Base-by-base conservation (phyloP, 169 alveolate genomes). In the Cryptosporidium sp. region DNA sequence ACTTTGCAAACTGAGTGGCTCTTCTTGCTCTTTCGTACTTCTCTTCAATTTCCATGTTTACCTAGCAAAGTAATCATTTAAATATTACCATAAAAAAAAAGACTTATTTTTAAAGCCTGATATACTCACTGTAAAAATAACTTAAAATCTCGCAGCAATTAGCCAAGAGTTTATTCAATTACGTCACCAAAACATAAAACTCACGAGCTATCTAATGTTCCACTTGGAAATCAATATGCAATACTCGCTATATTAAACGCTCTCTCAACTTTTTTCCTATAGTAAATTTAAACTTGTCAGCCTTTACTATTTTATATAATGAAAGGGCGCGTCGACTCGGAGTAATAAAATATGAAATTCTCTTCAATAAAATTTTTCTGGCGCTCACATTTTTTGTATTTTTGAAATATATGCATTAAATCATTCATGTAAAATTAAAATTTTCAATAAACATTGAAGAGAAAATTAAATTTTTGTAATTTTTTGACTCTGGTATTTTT, bases 31-130 rank as follows among this genome's bases (percentile, higher is more conserved):
- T 59, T 41, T 59, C 89, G 43, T 80, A 80, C 16, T 48, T 80
- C n/a, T 80, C 89, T 41, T 80, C 89, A 21, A 80, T 41, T 31
- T 80, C 75, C 55, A 41, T 65, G 9, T 18, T 62, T n/a, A 3
- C 37, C 41, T 71, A 50, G 5, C 50, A 21, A 62, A 23, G 5
- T 55, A 55, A 8, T 5, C n/a, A 55, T 21, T 55, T 3, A 16
- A n/a, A n/a, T 16, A 55, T 9, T n/a, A 6, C 8, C 29, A 23
- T 23, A 48, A 52, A 52, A 55, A 55, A 55, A n/a, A n/a, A 55
- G 35, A 55, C 16, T 51, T 51, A n/a, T 51, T 55, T 0, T 55
- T n/a, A 9, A 21, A 55, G n/a, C 12, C 8, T 48, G 0, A 16
- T 48, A 48, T 48, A 5, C 7, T 16, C 67, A 3, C 14, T 18